Evolutionary conservation across 306 rosid genomes (phyloP).

Genomic region (Ochetophila trinervis): DNA sequence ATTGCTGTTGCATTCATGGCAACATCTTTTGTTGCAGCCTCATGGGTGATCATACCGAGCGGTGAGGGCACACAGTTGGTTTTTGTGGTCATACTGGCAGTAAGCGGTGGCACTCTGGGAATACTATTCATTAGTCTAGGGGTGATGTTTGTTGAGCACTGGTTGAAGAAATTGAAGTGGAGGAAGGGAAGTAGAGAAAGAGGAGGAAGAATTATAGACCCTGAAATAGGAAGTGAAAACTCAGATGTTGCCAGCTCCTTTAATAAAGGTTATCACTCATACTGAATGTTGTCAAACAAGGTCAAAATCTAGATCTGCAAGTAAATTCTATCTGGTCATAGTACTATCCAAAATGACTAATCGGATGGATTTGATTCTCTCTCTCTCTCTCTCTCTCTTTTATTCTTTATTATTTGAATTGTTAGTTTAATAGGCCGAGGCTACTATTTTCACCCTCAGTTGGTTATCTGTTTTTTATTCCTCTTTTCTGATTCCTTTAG

Average conservation of each 20-base stretch:
- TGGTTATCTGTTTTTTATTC: too few relatives aligned
- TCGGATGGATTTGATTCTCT: background rate
- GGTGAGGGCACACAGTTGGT: conserved; percentile 29
- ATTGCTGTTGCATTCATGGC: conserved; percentile 65
- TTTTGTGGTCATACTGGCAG: conserved; percentile 34
- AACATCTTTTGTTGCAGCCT: conserved; percentile 56
- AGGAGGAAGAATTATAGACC: conserved; percentile 28
- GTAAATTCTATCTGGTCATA: background rate
- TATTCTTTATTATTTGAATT: background rate
- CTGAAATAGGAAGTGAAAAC: conserved; percentile 45
- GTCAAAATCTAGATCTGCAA: background rate
- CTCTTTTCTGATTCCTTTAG: too few relatives aligned
- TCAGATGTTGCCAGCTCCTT: conserved; percentile 63
- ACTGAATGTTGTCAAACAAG: conserved; percentile 18
- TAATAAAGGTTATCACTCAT: conserved; percentile 60
- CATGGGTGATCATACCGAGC: conserved; percentile 60
- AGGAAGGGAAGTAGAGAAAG: conserved; percentile 34
- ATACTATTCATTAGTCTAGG: conserved; percentile 43
- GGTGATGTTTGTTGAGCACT: conserved; percentile 48
- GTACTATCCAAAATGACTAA: background rate
- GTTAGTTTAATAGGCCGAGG: background rate
- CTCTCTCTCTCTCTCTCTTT: too few relatives aligned
- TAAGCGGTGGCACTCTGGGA: conserved; percentile 55
- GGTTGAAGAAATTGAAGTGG: conserved; percentile 49
- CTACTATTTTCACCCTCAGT: too few relatives aligned